Conservation (phyloP, 2,329 filamentous ascomycete genomes). For the Aspergillus clavatus region DNA sequence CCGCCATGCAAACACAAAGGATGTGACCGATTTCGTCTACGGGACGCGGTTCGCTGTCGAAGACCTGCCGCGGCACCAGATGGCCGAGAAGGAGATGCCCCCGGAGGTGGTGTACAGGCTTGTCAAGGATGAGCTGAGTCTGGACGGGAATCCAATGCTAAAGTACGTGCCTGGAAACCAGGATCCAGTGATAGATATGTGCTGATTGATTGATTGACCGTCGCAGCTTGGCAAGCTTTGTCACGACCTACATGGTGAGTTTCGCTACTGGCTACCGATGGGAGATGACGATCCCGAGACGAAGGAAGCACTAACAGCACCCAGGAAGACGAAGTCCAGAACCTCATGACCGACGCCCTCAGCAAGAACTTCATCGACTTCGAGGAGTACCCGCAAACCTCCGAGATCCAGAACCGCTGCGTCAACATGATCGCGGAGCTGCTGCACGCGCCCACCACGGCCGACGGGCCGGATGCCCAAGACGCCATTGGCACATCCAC, state of each 20-base stretch:
- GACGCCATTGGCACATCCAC: constrained; percentile 65
- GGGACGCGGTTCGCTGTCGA: constrained; percentile 76
- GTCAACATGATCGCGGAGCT: constrained; percentile 64
- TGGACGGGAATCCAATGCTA: constrained; percentile 62
- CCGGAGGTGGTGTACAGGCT: constrained; percentile 64
- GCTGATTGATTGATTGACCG: not conserved
- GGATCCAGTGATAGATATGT: too few relatives aligned
- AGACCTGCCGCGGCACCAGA: constrained; percentile 74
- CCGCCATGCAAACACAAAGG: constrained; percentile 16
- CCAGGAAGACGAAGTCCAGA: constrained; percentile 57
- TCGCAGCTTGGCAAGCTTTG: constrained; percentile 48
- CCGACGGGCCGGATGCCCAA: constrained; percentile 40
- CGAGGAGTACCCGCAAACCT: constrained; percentile 59
- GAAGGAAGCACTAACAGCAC: too few relatives aligned
- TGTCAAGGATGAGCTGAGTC: constrained; percentile 58
- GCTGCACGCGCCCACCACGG: constrained; percentile 55
- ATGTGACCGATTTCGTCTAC: constrained; percentile 64
- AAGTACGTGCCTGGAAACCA: too few relatives aligned
- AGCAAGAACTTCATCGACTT: constrained; percentile 69
- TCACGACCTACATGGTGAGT: constrained; percentile 62
- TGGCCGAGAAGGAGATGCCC: constrained; percentile 86
- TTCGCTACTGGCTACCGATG: too few relatives aligned
- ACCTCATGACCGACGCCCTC: constrained; percentile 63
- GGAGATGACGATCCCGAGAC: too few relatives aligned
- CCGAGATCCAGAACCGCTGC: constrained; percentile 61